Conservation (phyloP, 768 basidiomycete species). For the Hemileccinum impolitum region DNA sequence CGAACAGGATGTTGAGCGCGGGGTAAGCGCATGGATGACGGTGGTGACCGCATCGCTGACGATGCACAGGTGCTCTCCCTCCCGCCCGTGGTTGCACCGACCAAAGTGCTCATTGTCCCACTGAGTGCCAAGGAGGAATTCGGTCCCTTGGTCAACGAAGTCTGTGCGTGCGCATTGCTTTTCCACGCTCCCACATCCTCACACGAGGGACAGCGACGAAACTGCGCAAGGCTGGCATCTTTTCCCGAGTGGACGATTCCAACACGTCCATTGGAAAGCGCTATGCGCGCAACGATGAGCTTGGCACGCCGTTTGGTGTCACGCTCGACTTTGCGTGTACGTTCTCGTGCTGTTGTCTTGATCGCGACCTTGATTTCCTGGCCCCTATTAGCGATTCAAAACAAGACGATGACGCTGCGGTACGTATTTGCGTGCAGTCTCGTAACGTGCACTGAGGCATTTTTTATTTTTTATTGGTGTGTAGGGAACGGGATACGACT, state of each 20-base stretch:
- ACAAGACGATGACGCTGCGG: slow-evolving; percentile 92
- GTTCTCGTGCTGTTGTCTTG: not conserved
- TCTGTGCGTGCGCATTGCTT: slow-evolving; percentile 63
- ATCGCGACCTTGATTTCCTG: not conserved
- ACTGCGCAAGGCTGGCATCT: slow-evolving; percentile 84
- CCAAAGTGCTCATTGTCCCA: slow-evolving; percentile 95
- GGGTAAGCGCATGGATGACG: slow-evolving; percentile 52
- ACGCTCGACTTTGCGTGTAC: slow-evolving; percentile 93
- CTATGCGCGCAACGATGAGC: slow-evolving; percentile 96
- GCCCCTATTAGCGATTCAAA: slow-evolving; percentile 60
- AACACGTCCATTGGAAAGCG: slow-evolving; percentile 94
- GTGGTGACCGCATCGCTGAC: not conserved
- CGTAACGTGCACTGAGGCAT: slow-evolving; percentile 1
- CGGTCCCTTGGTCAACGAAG: slow-evolving; percentile 77
- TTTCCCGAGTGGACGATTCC: slow-evolving; percentile 94
- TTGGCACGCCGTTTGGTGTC: slow-evolving; percentile 95
- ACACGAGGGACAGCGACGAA: slow-evolving; percentile 62
- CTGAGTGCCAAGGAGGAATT: slow-evolving; percentile 85
- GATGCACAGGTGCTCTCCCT: slow-evolving; percentile 76
- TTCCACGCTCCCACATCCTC: not conserved
- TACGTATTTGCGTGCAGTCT: slow-evolving; percentile 37
- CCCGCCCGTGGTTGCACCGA: slow-evolving; percentile 87
- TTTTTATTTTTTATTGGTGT: no score
- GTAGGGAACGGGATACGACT: slow-evolving; percentile 91
- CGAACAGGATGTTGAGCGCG: slow-evolving; percentile 87